These are phyloP conservation scores for Fusarium secorum DNA, from an alignment of 2,329 filamentous ascomycete genomes.

Conservation along the genomic window DNA sequence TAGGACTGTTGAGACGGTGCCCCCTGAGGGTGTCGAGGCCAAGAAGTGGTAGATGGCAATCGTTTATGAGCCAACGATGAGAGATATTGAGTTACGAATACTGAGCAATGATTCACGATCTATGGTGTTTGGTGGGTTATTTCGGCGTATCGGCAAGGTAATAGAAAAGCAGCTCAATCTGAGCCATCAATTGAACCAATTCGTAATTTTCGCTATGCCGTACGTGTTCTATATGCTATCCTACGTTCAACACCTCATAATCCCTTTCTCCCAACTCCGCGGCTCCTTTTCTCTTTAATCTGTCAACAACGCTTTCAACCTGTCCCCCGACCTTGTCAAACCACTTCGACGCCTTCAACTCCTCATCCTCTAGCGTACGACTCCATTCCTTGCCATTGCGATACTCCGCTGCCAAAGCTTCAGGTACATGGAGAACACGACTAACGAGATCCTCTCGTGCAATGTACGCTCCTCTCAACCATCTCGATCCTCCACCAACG, in stretches of 20 bases:
- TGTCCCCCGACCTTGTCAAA: slow-evolving; percentile 31
- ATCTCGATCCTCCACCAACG: slow-evolving; percentile 69
- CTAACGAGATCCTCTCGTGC: slow-evolving; percentile 59
- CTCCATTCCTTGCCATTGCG: slow-evolving; percentile 39
- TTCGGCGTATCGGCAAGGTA: slow-evolving; percentile 30
- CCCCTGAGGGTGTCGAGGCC: slow-evolving; percentile 79
- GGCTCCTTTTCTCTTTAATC: slow-evolving; percentile 34
- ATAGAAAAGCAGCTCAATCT: slow-evolving; percentile 13
- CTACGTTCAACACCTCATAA: slow-evolving; percentile 27
- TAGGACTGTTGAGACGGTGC: slow-evolving; percentile 73
- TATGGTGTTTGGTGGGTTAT: not conserved
- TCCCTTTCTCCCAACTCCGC: slow-evolving; percentile 28
- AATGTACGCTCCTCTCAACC: slow-evolving; percentile 88
- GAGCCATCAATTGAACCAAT: not conserved
- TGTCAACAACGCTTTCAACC: slow-evolving; percentile 13
- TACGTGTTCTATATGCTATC: not conserved
- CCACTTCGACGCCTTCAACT: slow-evolving; percentile 41
- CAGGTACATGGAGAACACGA: slow-evolving; percentile 45
- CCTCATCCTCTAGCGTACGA: slow-evolving; percentile 34
- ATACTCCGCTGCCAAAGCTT: slow-evolving; percentile 37
- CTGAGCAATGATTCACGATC: slow-evolving; percentile 9
- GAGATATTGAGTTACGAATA: not conserved
- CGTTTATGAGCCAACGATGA: not conserved
- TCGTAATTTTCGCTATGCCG: slow-evolving; percentile 13
- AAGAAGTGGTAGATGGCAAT: slow-evolving; percentile 66